phyloP scores from a whole-genome alignment of 2,329 filamentous ascomycete species.

The Apiospora sp. region DNA sequence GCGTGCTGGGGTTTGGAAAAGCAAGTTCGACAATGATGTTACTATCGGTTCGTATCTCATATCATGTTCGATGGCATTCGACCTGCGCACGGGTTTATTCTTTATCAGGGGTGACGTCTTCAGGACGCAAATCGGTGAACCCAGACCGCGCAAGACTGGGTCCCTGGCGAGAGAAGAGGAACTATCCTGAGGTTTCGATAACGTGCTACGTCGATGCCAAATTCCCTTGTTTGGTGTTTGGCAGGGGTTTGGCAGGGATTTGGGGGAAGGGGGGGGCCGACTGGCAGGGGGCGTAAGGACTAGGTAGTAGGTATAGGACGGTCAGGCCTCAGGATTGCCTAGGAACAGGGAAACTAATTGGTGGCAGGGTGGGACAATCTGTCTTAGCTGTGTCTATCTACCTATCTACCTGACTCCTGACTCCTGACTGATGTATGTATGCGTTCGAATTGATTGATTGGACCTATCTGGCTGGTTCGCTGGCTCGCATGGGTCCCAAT shows the following conservation, averaged over 20 bases:
- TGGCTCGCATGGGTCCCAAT: neutral
- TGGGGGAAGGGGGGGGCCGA: too few species aligned
- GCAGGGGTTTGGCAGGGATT: too few species aligned
- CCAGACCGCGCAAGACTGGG: neutral
- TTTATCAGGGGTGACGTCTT: neutral
- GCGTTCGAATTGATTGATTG: neutral
- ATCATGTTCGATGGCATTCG: neutral
- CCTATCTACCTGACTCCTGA: neutral
- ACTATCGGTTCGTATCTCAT: neutral
- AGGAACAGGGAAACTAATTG: neutral
- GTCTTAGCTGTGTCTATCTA: constrained; percentile 1
- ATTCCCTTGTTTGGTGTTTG: constrained; percentile 2
- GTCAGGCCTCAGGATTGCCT: constrained; percentile 5
- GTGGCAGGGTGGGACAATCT: neutral
- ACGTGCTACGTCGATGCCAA: neutral
- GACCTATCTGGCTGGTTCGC: neutral
- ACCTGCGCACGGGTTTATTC: neutral
- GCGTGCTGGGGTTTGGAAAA: neutral
- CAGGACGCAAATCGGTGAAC: neutral
- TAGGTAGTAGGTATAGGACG: neutral
- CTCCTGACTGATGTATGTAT: neutral
- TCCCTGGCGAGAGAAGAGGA: neutral
- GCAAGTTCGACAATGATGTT: neutral
- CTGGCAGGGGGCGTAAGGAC: neutral
- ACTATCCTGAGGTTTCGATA: constrained; percentile 15